A percentile compares a stretch with the other conserved stretches of the same genome.
These are phyloP conservation scores for Aspergillus clavatus DNA, from an alignment of 2,329 filamentous ascomycete genomes.

Conservation along the genomic window DNA sequence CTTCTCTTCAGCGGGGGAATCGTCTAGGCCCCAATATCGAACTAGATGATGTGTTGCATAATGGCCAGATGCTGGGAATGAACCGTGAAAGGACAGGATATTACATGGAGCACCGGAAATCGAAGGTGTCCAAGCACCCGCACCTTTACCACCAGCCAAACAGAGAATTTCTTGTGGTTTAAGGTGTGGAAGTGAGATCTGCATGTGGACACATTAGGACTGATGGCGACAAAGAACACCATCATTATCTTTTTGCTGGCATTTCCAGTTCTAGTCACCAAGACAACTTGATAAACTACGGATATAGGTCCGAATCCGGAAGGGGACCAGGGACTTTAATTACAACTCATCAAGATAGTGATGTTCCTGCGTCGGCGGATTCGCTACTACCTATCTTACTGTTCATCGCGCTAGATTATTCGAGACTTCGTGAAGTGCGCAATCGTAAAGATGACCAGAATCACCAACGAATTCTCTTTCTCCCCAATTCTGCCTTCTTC, in stretches of 20 bases:
- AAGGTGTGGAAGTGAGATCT: slow-evolving; percentile 5
- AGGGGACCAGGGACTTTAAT: slow-evolving; percentile 20
- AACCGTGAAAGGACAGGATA: no score
- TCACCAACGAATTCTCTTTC: not conserved
- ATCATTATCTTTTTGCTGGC: not conserved
- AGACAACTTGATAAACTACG: slow-evolving; percentile 13
- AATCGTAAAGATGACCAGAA: not conserved
- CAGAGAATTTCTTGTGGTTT: slow-evolving; percentile 2
- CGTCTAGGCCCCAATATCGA: no score
- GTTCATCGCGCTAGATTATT: no score
- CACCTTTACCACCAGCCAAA: not conserved
- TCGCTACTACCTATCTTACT: not conserved
- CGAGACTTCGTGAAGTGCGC: not conserved
- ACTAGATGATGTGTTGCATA: no score
- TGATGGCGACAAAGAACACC: not conserved
- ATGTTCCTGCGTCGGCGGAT: slow-evolving; percentile 14
- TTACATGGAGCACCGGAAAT: slow-evolving; percentile 8
- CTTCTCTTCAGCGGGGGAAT: no score
- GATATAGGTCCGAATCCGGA: slow-evolving; percentile 7
- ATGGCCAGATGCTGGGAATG: no score
- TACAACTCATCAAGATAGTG: slow-evolving; percentile 5
- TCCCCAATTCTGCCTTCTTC: not conserved
- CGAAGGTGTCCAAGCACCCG: slow-evolving; percentile 9
- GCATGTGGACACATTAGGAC: slow-evolving; percentile 4
- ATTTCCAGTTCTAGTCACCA: not conserved